Conservation (phyloP, 1,284 basidiomycete species). For the Rhizoctonia solani region DNA sequence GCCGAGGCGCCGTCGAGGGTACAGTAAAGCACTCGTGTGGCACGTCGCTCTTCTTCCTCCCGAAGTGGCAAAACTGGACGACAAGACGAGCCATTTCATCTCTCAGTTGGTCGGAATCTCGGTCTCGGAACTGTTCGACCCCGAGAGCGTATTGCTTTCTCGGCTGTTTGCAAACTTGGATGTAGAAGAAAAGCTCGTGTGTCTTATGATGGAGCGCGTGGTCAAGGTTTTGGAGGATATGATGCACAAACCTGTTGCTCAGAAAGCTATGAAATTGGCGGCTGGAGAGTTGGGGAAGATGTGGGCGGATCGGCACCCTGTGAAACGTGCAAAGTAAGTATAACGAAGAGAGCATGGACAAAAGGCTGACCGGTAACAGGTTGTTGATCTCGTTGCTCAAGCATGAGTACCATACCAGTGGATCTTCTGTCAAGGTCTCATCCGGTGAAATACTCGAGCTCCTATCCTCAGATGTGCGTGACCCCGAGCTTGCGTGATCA, state of each 20-base stretch:
- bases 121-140: slow-evolving; percentile 40
- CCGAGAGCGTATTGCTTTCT: slow-evolving; percentile 1
- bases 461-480: slow-evolving; percentile 15
- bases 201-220: slow-evolving; percentile 40
- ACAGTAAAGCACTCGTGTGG: slow-evolving; percentile 13
- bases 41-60: neutral
- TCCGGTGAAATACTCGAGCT: slow-evolving; percentile 18
- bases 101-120: slow-evolving; percentile 41
- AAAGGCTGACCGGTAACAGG: neutral
- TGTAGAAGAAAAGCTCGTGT: slow-evolving; percentile 40
- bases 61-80: neutral
- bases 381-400: slow-evolving; percentile 36
- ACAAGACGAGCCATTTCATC: slow-evolving; percentile 28
- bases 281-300: slow-evolving; percentile 5
- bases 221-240: slow-evolving; percentile 41
- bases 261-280: slow-evolving; percentile 17
- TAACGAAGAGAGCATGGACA: neutral
- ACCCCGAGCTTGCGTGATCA: neutral
- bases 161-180: slow-evolving; percentile 36
- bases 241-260: slow-evolving; percentile 29
- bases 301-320: slow-evolving; percentile 40
- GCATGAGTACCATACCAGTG: slow-evolving; percentile 17
- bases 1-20: slow-evolving; percentile 1
- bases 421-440: neutral
- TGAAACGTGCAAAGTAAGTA: slow-evolving; percentile 40